Evolutionary conservation across 306 rosid species (phyloP), one percentile per base, ranked within the genome.

Genomic region (Vigna radiata): DNA sequence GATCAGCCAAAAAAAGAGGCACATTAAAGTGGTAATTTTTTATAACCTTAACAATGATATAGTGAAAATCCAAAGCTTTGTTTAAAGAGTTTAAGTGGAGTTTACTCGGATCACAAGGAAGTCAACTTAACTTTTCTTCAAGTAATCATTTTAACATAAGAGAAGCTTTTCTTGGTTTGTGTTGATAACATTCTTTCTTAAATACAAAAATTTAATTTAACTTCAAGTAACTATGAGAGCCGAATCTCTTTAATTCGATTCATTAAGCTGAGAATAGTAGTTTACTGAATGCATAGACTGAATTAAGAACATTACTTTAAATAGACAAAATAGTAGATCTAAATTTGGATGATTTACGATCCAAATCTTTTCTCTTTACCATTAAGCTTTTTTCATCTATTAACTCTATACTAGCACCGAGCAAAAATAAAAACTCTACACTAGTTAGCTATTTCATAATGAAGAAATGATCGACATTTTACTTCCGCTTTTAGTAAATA

Each of bases 1-100:
- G 78, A 61, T 37, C 12, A 47, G 29, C 79, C 68, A 15, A 39
- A 50, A 23, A 63, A 54, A 12, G 4, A 46, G 67, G 27, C 66
- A 23, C 25, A 21, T 21, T 41, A 48, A 79, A 21, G 4, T 7
- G 33, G 19, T 70, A 41, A 15, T 44, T 44, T 41, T 11, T 41
- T 41, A 41, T 41, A 8, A 9, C 46, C 46, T 8, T 41, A 3
- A 1, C 10, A 41, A 9, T 41, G 46, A 41, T 2, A 39, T 39
- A 41, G 13, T 41, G 13, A 41, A 41, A 25, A 41, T 8, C 12
- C 11, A 39, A 8, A 41, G 2, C 10, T 41, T 41, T 2, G 12
- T 41, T 9, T 41, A 41, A 9, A 41, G 46, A 41, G 11, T 7
- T 39, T 1, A 39, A 39, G 44, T 8, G 11, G 44, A 39, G 43